Evolutionary conservation across 2,329 filamentous ascomycete species (phyloP).

Genomic region (Juglanconis sp.): DNA sequence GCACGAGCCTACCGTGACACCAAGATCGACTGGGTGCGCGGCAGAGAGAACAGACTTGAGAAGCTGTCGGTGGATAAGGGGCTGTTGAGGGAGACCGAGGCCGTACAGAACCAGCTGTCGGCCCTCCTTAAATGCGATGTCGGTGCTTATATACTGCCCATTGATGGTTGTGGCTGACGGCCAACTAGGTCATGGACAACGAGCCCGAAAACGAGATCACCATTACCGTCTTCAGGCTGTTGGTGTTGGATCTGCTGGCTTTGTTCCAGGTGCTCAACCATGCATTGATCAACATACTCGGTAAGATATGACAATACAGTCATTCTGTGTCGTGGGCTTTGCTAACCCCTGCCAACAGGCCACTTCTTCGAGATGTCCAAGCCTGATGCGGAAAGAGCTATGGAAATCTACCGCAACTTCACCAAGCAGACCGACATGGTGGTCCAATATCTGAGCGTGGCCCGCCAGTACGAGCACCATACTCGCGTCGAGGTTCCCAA

Average conservation of each 20-base stretch:
- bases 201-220: slow-evolving; percentile 97
- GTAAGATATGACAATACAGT: slow-evolving; percentile 45
- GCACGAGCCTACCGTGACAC: slow-evolving; percentile 80
- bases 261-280: slow-evolving; percentile 96
- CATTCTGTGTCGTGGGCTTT: slow-evolving; percentile 2
- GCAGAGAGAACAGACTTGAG: slow-evolving; percentile 78
- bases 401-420: slow-evolving; percentile 89
- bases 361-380: slow-evolving; percentile 99
- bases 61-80: slow-evolving; percentile 87
- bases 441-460: slow-evolving; percentile 82
- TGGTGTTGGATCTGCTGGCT: slow-evolving; percentile 84
- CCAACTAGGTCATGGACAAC: slow-evolving; percentile 65
- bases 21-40: slow-evolving; percentile 84
- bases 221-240: slow-evolving; percentile 83
- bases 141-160: slow-evolving; percentile 33
- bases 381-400: slow-evolving; percentile 84
- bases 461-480: slow-evolving; percentile 85
- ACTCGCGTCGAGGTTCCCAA: slow-evolving; percentile 94
- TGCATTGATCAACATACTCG: slow-evolving; percentile 92
- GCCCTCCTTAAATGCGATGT: slow-evolving; percentile 88
- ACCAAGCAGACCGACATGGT: slow-evolving; percentile 89
- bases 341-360: slow-evolving; percentile 49
- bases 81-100: slow-evolving; percentile 84
- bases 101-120: slow-evolving; percentile 81
- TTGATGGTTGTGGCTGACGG: slow-evolving; percentile 2